phyloP scores from a whole-genome alignment of 169 alveolate species.

The Cryptosporidium meleagridis region DNA sequence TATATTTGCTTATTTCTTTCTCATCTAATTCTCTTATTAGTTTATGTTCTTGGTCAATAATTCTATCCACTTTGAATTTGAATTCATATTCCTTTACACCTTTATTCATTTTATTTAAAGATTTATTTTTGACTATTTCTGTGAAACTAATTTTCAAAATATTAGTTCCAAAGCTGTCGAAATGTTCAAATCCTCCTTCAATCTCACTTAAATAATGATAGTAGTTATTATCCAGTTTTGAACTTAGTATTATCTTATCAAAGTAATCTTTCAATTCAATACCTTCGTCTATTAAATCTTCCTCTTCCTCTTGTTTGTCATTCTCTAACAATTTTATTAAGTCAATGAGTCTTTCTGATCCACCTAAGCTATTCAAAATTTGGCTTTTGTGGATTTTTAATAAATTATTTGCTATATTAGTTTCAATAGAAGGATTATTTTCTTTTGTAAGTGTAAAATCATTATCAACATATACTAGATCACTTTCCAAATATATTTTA shows the following conservation, averaged over 20 bases:
- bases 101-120: background rate
- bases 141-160: background rate
- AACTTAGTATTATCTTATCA: slow-evolving; percentile 14
- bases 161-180: background rate
- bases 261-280: slow-evolving; percentile 5
- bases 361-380: slow-evolving; percentile 4
- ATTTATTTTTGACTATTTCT: background rate
- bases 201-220: slow-evolving; percentile 17
- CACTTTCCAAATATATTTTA: slow-evolving; percentile 25
- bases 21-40: background rate
- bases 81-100: background rate
- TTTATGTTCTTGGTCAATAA: background rate
- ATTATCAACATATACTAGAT: background rate
- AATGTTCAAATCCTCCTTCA: background rate
- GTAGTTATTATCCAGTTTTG: slow-evolving; percentile 37
- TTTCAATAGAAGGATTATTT: background rate
- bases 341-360: slow-evolving; percentile 21
- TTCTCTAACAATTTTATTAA: slow-evolving; percentile 12
- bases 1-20: background rate
- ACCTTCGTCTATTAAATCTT: slow-evolving; percentile 14
- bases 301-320: slow-evolving; percentile 28
- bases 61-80: background rate
- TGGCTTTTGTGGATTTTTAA: background rate
- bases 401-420: background rate
- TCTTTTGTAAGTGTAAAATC: too few species aligned